Percentiles rank a stretch among this genome's conserved stretches.
Conservation (phyloP, 2,329 filamentous ascomycete species). For the Sporothrix curviconia region DNA sequence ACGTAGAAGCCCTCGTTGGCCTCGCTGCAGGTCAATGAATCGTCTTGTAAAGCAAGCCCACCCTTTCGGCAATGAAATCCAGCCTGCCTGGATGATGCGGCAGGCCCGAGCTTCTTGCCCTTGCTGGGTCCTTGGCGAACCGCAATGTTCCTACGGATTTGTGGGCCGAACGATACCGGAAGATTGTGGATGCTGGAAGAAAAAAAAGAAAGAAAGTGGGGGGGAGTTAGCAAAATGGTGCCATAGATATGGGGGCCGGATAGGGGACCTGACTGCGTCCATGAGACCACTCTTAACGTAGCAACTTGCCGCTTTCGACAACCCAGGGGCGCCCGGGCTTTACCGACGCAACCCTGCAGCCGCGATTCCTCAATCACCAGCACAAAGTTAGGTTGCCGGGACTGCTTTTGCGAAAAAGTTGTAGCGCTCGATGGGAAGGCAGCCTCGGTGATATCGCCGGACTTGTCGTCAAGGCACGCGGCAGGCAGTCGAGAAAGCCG, state of each 20-base stretch:
- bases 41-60: slow-evolving; percentile 95
- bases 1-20: slow-evolving; percentile 96
- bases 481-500: slow-evolving; percentile 85
- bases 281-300: slow-evolving; percentile 32
- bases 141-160: slow-evolving; percentile 94
- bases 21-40: slow-evolving; percentile 95
- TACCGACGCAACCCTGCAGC: slow-evolving; percentile 69
- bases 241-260: too few species aligned
- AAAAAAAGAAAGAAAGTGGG: neutral
- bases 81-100: slow-evolving; percentile 91
- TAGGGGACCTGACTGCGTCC: slow-evolving; percentile 38
- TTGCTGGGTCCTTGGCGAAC: slow-evolving; percentile 93
- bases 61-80: slow-evolving; percentile 77
- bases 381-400: slow-evolving; percentile 76
- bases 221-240: too few species aligned
- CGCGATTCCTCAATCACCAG: slow-evolving; percentile 75
- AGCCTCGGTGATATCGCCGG: slow-evolving; percentile 74
- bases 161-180: slow-evolving; percentile 86
- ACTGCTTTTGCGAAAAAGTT: slow-evolving; percentile 69
- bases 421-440: slow-evolving; percentile 73
- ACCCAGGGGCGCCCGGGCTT: slow-evolving; percentile 81
- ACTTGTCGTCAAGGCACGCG: slow-evolving; percentile 87
- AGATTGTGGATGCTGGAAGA: slow-evolving; percentile 64
- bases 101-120: slow-evolving; percentile 90
- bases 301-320: slow-evolving; percentile 94